Evolutionary conservation across 1,284 basidiomycete species (phyloP).

Genomic region (Singerocomus inundabilis): DNA sequence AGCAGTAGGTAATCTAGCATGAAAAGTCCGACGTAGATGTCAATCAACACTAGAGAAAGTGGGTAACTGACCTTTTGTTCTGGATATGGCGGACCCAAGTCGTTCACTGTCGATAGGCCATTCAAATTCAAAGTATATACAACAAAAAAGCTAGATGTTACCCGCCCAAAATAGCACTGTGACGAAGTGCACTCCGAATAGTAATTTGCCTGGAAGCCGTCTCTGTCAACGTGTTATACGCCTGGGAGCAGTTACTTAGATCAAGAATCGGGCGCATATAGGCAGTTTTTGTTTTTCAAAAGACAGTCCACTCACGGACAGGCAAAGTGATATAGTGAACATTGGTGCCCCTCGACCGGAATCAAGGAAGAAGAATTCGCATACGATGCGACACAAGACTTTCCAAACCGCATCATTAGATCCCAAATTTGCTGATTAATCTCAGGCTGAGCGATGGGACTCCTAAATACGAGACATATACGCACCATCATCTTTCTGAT

Average conservation of each 20-base stretch:
- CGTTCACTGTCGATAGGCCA: conserved; percentile 25
- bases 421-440: conserved; percentile 12
- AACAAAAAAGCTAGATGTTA: conserved; percentile 16
- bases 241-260: conserved; percentile 26
- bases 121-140: conserved; percentile 3
- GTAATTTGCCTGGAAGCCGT: conserved; percentile 23
- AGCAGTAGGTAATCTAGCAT: conserved; percentile 52
- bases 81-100: conserved; percentile 36
- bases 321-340: conserved; percentile 20
- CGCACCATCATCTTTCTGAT: conserved; percentile 23
- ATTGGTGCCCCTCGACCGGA: conserved; percentile 3
- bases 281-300: conserved; percentile 9
- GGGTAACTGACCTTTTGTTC: conserved; percentile 29
- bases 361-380: conserved; percentile 33
- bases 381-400: conserved; percentile 27
- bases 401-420: conserved; percentile 22
- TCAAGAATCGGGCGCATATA: conserved; percentile 30
- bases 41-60: background rate
- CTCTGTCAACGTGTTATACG: conserved; percentile 37
- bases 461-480: background rate
- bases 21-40: background rate
- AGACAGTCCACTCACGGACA: conserved; percentile 23
- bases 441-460: background rate
- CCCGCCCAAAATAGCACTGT: conserved; percentile 38
- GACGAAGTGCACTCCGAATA: conserved; percentile 36